Conservation (phyloP, 2,329 filamentous ascomycete species). For the Colletotrichum tabaci region DNA sequence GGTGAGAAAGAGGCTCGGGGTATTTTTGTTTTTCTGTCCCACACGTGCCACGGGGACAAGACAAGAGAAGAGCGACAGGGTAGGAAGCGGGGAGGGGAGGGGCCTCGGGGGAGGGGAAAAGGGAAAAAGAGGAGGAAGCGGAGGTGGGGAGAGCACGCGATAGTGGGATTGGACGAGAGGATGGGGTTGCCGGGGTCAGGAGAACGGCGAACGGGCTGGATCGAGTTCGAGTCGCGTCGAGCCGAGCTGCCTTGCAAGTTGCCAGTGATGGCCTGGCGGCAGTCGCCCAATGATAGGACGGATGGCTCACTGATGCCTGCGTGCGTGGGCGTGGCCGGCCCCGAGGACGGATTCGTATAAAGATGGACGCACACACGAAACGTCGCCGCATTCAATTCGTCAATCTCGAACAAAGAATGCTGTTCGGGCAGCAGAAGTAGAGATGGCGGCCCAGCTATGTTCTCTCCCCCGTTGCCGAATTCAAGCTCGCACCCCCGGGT, state of each 20-base stretch:
- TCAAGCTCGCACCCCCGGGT: neutral
- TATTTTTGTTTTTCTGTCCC: constrained; percentile 41
- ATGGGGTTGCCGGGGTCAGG: neutral
- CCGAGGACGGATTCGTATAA: neutral
- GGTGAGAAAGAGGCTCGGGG: constrained; percentile 42
- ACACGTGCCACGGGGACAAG: constrained; percentile 25
- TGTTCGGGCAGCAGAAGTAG: neutral
- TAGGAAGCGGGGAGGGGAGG: constrained; percentile 16
- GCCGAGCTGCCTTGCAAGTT: neutral
- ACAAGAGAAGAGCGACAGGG: constrained; percentile 16
- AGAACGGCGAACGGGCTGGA: neutral
- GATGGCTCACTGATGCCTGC: neutral
- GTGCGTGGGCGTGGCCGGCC: neutral
- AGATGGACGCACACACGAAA: neutral
- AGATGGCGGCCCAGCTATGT: neutral
- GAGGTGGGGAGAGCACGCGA: constrained; percentile 29
- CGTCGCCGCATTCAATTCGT: too few species aligned
- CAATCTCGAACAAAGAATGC: neutral
- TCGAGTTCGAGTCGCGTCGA: constrained; percentile 4
- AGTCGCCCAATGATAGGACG: too few species aligned
- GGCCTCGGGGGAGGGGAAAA: constrained; percentile 24
- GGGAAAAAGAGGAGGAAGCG: constrained; percentile 17
- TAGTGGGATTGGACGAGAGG: constrained; percentile 26
- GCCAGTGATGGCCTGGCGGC: too few species aligned
- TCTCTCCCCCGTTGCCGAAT: neutral